Evolutionary conservation across 257 asterid species (phyloP), one percentile per base, ranked within the genome.

Genomic region (Nicotiana undulata): DNA sequence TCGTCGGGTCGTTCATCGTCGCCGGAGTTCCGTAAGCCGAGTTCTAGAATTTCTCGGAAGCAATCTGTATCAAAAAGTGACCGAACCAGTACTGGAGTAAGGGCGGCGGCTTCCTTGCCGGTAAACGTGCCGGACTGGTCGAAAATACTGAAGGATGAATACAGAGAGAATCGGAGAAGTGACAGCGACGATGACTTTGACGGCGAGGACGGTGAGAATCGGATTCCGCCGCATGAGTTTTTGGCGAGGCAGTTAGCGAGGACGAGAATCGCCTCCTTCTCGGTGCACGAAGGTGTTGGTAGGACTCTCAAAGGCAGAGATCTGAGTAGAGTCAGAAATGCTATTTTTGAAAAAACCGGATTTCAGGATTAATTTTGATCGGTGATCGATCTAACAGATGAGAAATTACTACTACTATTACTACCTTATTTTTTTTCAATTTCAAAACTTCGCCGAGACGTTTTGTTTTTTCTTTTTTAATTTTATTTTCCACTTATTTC

Each of bases 81-180:
- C 49, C 53, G 82, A 16, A 76, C 32, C 37, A 80, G 37, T 75
- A 31, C 75, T 34, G 64, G 85, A 44, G 79, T 34, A 9, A 28
- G 55, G 59, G 75, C 61, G 82, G 88, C 98, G 64, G 83, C 96
- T 17, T 95, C 99, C 58, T 82, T 96, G 28, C 99, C 99, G 86
- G 94, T 96, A 77, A 96, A 91, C 87, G 95, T 96, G 2, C 99
- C 99, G 9, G 99, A 96, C 78, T 96, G 99, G 99, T 92, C 99
- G 80, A 96, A 94, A 89, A 92, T 96, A 31, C 81, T 96, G 85
- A 96, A 96, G 82, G 90, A 88, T 3, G 99, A 95, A 86, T 91
- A 92, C 82, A 78, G 88, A 53, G 93, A 86, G 80, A 92, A 89
- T 52, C 85, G 90, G 37, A 59, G 92, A 76, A 80, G 85, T 20